Conservation (phyloP, 257 asterid genomes). For the Euphrasia confusa region DNA sequence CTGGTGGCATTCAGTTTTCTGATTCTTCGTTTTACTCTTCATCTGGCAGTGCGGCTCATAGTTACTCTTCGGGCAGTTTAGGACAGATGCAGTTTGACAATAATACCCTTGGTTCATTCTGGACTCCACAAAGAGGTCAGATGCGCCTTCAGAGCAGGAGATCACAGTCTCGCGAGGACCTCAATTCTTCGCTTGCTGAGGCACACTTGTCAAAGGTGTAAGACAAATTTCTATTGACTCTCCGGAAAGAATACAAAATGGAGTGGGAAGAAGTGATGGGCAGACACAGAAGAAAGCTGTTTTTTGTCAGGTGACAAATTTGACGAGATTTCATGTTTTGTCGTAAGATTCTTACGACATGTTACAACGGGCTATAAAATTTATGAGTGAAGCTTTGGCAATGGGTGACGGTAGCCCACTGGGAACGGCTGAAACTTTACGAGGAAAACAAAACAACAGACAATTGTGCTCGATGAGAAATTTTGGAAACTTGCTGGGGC, state of each 20-base stretch:
- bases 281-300: conserved; percentile 14
- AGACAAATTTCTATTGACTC: not conserved
- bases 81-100: conserved; percentile 71
- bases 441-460: conserved; percentile 3
- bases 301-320: not conserved
- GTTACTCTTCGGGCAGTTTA: conserved; percentile 85
- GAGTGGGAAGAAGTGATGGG: not conserved
- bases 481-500: conserved; percentile 26
- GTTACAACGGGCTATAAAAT: not conserved
- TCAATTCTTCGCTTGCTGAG: conserved; percentile 62
- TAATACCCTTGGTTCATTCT: conserved; percentile 43
- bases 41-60: conserved; percentile 70
- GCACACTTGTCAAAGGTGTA: conserved; percentile 49
- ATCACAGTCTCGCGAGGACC: conserved; percentile 95
- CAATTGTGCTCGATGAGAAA: conserved; percentile 16
- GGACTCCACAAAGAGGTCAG: conserved; percentile 66
- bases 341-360: not conserved
- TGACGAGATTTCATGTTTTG: not conserved
- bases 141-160: conserved; percentile 80
- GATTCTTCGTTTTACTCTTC: conserved; percentile 65
- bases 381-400: conserved; percentile 13
- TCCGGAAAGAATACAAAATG: not conserved
- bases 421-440: not conserved
- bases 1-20: conserved; percentile 44
- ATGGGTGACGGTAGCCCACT: conserved; percentile 11